Evolutionary conservation across 2,329 filamentous ascomycete species (phyloP), one percentile per base, ranked within the genome.

Genomic region (Penicillium sp.): DNA sequence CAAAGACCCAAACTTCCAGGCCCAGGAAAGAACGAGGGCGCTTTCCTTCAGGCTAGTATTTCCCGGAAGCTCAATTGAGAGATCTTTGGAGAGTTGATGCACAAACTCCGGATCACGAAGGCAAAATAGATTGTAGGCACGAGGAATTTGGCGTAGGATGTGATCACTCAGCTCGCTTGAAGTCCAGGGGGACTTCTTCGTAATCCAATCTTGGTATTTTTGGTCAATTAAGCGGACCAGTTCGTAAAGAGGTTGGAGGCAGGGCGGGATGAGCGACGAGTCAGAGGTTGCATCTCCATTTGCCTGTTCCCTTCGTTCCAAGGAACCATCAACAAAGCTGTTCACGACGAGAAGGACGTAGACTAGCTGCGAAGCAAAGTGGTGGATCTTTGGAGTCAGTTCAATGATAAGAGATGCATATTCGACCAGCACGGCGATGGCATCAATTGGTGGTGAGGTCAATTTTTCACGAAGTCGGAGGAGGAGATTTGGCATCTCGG

Each of bases 1-100:
- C 36, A 86, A 70, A 1, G 84, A 70, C 29, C 73, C 72, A 53
- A 95, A 81, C 35, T 80, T 83, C 83, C 86, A 94, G 20, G 68
- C 71, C 54, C 77, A 68, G 58, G 56, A 49, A 23, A 71, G 55
- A 9, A 72, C 63, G 16, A 51, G 50, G 4, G 63, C 48, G 15
- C 57, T 51, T 25, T 68, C 62, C 20, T 56, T 51, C 9, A 38
- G 27, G 13, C 36, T 45, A 5, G 52, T 38, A 18, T 50, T 49
- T n/a, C 61, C 57, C 4, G 66, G 62, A 8, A 65, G 43, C 4
- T 59, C 31, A 19, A 69, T 57, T 3, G 59, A 56, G 17, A 73
- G 55, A 39, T 68, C 60, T 11, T 58, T 42, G 7, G 63, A 58
- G 21, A 72, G 53, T 30, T 60, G 55, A 6, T 49, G 41, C n/a